Evolutionary conservation across 2,329 filamentous ascomycete species (phyloP).

Genomic region (Aspergillus flavus): DNA sequence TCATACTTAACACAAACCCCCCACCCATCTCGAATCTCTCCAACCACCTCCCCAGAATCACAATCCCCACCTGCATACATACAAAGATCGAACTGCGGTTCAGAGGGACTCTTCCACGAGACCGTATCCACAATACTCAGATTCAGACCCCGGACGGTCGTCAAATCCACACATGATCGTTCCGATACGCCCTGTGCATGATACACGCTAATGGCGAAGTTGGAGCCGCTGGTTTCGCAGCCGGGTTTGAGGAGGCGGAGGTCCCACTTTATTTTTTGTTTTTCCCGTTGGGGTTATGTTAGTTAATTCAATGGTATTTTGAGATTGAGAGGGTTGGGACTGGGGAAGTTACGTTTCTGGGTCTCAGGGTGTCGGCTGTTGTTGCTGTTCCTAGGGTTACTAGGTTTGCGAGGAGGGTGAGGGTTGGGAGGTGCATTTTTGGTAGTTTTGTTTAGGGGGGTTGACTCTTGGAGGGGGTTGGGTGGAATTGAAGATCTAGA

Average conservation of each 20-base stretch:
- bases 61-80: slow-evolving; percentile 25
- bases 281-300: not conserved
- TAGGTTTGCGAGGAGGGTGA: not conserved
- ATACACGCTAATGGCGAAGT: slow-evolving; percentile 22
- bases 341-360: slow-evolving; percentile 19
- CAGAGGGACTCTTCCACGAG: slow-evolving; percentile 29
- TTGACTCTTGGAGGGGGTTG: not conserved
- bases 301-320: slow-evolving; percentile 3
- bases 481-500: not conserved
- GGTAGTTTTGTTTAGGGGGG: not conserved
- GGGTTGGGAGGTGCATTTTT: slow-evolving; percentile 9
- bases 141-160: not conserved
- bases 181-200: slow-evolving; percentile 20
- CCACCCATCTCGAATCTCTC: slow-evolving; percentile 26
- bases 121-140: slow-evolving; percentile 23
- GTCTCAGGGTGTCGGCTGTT: slow-evolving; percentile 16
- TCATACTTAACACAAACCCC: slow-evolving; percentile 28
- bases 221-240: slow-evolving; percentile 27
- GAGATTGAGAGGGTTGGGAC: not conserved
- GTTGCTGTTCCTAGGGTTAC: not conserved
- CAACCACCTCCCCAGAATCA: slow-evolving; percentile 1
- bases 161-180: slow-evolving; percentile 15
- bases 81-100: slow-evolving; percentile 24
- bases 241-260: slow-evolving; percentile 35
- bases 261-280: slow-evolving; percentile 27